These are phyloP conservation scores for Leptodontidium sp. DNA, from an alignment of 2,329 filamentous ascomycete species.

Conservation along the genomic window DNA sequence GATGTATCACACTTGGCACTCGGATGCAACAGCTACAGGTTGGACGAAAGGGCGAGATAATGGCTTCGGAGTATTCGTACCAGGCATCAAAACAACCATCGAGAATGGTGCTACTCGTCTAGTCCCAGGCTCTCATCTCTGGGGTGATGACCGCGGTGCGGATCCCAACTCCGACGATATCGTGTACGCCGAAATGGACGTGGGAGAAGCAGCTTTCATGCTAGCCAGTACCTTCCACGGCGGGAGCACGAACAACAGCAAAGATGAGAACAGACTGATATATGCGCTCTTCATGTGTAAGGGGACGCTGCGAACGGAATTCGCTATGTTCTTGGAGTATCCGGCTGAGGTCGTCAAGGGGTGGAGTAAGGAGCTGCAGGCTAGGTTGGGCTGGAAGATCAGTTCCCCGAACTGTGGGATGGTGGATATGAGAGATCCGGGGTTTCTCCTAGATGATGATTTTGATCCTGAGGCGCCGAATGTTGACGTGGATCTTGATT, in stretches of 20 bases:
- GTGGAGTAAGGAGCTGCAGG: slow-evolving; percentile 29
- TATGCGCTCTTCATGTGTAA: slow-evolving; percentile 35
- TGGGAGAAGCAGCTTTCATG: slow-evolving; percentile 35
- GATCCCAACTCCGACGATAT: slow-evolving; percentile 24
- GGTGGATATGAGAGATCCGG: slow-evolving; percentile 30
- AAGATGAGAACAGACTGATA: slow-evolving; percentile 28
- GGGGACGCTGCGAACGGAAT: slow-evolving; percentile 30
- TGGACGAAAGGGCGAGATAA: slow-evolving; percentile 30
- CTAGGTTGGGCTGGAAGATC: slow-evolving; percentile 31
- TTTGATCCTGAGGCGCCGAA: slow-evolving; percentile 28
- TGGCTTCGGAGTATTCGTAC: slow-evolving; percentile 32
- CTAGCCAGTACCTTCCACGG: slow-evolving; percentile 34
- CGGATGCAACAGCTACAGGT: slow-evolving; percentile 27
- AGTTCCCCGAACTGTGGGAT: slow-evolving; percentile 31
- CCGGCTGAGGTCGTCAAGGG: slow-evolving; percentile 29
- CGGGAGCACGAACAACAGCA: slow-evolving; percentile 30
- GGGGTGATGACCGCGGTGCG: slow-evolving; percentile 33
- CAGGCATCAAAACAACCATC: slow-evolving; percentile 28
- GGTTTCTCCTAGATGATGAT: slow-evolving; percentile 24
- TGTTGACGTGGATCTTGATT: slow-evolving; percentile 29
- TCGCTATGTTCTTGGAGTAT: slow-evolving; percentile 31
- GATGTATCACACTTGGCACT: slow-evolving; percentile 34
- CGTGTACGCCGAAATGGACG: slow-evolving; percentile 32
- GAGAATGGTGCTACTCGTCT: slow-evolving; percentile 35
- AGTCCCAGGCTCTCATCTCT: slow-evolving; percentile 36